Conservation (phyloP, 768 basidiomycete species). For the Podaxis pistillaris region DNA sequence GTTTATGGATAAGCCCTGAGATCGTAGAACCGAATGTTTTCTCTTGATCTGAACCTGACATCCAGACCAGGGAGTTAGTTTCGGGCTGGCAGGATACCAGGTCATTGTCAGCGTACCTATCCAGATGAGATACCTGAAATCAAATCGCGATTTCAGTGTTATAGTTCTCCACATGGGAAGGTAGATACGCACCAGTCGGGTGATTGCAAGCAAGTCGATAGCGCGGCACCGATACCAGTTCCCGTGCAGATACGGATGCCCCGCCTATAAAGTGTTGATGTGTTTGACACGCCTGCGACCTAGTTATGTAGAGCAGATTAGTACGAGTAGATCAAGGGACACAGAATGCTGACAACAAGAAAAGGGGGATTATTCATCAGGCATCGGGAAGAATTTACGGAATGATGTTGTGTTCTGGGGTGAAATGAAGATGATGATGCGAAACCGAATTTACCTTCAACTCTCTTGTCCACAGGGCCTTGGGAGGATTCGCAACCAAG, state of each 20-base stretch:
- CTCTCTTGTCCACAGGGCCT: constrained; percentile 74
- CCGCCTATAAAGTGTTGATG: constrained; percentile 74
- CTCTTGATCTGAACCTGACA: constrained; percentile 72
- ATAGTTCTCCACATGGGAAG: constrained; percentile 2
- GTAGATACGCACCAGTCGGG: constrained; percentile 55
- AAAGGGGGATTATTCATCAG: not conserved
- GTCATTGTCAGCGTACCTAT: constrained; percentile 41
- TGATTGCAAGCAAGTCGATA: constrained; percentile 77
- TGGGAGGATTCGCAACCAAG: constrained; percentile 69
- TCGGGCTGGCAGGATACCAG: not conserved
- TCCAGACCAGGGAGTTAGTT: constrained; percentile 15
- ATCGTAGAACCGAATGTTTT: constrained; percentile 75
- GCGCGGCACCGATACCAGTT: constrained; percentile 76
- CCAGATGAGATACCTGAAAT: constrained; percentile 73
- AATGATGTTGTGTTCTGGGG: too few relatives aligned
- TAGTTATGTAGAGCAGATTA: constrained; percentile 23
- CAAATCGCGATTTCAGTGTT: constrained; percentile 5
- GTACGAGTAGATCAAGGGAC: not conserved
- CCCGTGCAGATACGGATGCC: constrained; percentile 83
- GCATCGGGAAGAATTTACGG: not conserved
- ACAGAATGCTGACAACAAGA: not conserved
- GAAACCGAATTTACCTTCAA: constrained; percentile 54
- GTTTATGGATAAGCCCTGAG: constrained; percentile 65
- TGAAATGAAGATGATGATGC: not conserved
- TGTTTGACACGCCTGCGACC: constrained; percentile 81